Evolutionary conservation across 345 rosid species (phyloP), one percentile per base, ranked within the genome.

Genomic region (Cardamine occulta): DNA sequence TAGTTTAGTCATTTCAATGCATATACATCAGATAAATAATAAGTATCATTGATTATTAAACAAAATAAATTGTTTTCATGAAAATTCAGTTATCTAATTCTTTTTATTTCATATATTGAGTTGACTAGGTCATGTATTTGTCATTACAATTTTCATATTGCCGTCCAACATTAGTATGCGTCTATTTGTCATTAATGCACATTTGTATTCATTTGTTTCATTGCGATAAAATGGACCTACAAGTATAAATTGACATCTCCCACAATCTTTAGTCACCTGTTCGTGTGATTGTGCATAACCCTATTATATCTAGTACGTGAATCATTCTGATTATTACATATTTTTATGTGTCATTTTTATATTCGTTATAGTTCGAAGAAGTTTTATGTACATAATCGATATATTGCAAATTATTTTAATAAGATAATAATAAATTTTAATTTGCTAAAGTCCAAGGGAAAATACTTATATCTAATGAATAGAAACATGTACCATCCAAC

Each of bases 401-500:
- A n/a, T 45, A 44, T n/a, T 9, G 37, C n/a, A 15, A 8, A 28
- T 15, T 40, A 5, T 24, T 42, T 8, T 26, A 44, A n/a, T 45
- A 28, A 26, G 23, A 8, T 6, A 10, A 6, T 9, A 28, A n/a
- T 5, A 45, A 6, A 1, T 17, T 47, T 28, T 0, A 26, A 12
- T 10, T 45, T n/a, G 9, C 28, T 26, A 64, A 45, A 26, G 1
- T 40, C 51, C 49, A 62, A 23, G 4, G 51, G 4, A 14, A 26
- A 48, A 10, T 32, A 54, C 29, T 44, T 29, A 48, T 17, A 64
- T 17, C 7, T 28, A 47, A 64, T 45, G 55, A 64, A 11, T 29
- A 4, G n/a, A n/a, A 26, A 1, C 28, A 64, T 64, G 19, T 63
- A 64, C 39, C 40, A 64, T n/a, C 55, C 40, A 64, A 64, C 55